Percentiles rank a stretch among this genome's conserved stretches.
Evolutionary conservation across 257 asterid genomes (phyloP).

Genomic region (Solanum paucissectum): DNA sequence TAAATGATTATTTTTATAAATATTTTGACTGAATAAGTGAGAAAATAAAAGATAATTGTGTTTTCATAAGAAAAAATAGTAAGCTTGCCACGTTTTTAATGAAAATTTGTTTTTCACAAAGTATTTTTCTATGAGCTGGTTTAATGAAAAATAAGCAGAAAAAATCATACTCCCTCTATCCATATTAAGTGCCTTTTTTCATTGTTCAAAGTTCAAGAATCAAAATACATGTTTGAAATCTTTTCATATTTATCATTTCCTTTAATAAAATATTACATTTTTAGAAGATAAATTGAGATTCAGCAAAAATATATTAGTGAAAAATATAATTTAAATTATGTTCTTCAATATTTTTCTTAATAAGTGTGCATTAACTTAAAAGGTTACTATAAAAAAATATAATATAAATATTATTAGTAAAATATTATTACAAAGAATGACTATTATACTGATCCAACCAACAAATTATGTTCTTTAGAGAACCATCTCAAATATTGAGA

Average conservation of each 20-base stretch:
- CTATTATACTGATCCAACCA: background rate
- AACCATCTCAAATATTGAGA: background rate
- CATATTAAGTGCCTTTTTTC: too few relatives aligned
- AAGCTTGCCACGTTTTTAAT: rapidly evolving
- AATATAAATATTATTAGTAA: too few relatives aligned
- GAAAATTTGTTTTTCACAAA: rapidly evolving
- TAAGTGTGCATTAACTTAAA: background rate
- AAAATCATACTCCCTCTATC: background rate
- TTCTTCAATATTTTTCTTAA: too few relatives aligned
- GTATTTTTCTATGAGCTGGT: rapidly evolving
- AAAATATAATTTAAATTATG: too few relatives aligned
- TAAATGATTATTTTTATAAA: background rate
- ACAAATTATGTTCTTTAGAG: background rate
- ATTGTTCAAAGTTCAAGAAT: too few relatives aligned
- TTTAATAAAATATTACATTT: too few relatives aligned
- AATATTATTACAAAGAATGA: too few relatives aligned
- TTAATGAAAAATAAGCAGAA: too few relatives aligned
- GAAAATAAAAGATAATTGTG: background rate
- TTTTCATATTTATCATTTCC: too few relatives aligned
- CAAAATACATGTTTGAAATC: background rate
- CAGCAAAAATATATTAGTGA: too few relatives aligned
- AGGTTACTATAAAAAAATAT: too few relatives aligned
- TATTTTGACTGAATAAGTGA: background rate
- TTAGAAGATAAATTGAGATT: background rate
- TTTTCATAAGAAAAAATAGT: too few relatives aligned